Percentiles rank a stretch among this genome's conserved stretches.
Conservation (phyloP, 352 stramenopile genomes). For the Globisporangium radiosum region DNA sequence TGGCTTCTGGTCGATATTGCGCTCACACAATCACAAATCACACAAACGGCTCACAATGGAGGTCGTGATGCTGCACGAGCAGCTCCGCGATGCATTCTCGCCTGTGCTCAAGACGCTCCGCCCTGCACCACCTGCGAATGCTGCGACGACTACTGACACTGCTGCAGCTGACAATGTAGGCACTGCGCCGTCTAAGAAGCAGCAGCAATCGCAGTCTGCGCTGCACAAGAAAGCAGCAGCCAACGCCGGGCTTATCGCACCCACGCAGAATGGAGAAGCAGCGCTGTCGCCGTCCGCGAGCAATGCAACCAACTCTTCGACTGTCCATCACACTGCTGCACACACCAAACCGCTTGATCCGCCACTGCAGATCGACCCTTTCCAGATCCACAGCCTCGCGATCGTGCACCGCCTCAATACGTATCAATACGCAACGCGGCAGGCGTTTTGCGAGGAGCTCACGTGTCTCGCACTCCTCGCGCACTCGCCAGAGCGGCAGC, state of each 20-base stretch:
- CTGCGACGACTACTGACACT: neutral
- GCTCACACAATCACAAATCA: neutral
- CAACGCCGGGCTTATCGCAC: too few species aligned
- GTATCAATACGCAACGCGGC: conserved; percentile 52
- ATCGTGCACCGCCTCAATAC: conserved; percentile 49
- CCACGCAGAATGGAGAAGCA: too few species aligned
- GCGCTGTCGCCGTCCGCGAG: too few species aligned
- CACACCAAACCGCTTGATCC: neutral
- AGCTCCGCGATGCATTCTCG: conserved; percentile 55
- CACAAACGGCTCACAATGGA: conserved; percentile 35
- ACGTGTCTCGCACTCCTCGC: conserved; percentile 30
- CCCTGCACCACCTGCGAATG: neutral
- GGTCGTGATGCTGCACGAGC: conserved; percentile 54
- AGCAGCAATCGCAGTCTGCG: too few species aligned
- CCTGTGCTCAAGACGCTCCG: conserved; percentile 47
- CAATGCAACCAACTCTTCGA: too few species aligned
- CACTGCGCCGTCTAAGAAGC: too few species aligned
- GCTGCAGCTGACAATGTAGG: neutral
- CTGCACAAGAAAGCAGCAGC: too few species aligned
- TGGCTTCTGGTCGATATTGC: too few species aligned
- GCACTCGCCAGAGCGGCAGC: conserved; percentile 16
- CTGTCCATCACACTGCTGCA: neutral
- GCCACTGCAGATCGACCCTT: conserved; percentile 10
- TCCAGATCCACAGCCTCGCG: conserved; percentile 24
- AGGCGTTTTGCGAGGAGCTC: conserved; percentile 48